phyloP scores from a whole-genome alignment of 345 rosid genomes.

The Brassica incana region DNA sequence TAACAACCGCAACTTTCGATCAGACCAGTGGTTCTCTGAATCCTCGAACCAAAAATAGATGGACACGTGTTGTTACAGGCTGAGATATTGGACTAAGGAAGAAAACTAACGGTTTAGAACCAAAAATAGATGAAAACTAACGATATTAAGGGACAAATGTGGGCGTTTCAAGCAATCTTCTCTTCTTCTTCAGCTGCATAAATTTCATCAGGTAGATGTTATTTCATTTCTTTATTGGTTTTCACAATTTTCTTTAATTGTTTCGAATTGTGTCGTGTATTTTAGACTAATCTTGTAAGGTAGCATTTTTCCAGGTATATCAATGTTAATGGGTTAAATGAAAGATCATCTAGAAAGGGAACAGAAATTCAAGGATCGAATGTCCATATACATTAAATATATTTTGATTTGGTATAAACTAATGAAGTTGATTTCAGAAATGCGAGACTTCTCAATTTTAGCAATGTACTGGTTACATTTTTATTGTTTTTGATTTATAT shows the following conservation, averaged over 20 bases:
- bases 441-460: neutral
- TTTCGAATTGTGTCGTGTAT: neutral
- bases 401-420: neutral
- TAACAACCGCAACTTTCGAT: neutral
- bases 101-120: slow-evolving; percentile 30
- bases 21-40: neutral
- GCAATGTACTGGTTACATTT: neutral
- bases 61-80: slow-evolving; percentile 25
- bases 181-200: slow-evolving; percentile 25
- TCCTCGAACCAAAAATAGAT: slow-evolving; percentile 19
- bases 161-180: slow-evolving; percentile 2
- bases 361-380: neutral
- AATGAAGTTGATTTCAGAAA: neutral
- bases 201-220: slow-evolving; percentile 21
- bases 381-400: neutral
- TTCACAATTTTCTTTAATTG: neutral
- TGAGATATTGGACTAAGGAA: slow-evolving; percentile 18
- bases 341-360: neutral
- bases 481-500: neutral
- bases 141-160: slow-evolving; percentile 29
- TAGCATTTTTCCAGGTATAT: neutral
- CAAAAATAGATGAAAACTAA: neutral
- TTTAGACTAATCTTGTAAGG: neutral
- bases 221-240: slow-evolving; percentile 1
- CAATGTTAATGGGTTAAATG: neutral